Percentiles rank a stretch among this genome's conserved stretches.
Evolutionary conservation across 2,329 filamentous ascomycete genomes (phyloP).

Genomic region (Cladosporium halotolerans): DNA sequence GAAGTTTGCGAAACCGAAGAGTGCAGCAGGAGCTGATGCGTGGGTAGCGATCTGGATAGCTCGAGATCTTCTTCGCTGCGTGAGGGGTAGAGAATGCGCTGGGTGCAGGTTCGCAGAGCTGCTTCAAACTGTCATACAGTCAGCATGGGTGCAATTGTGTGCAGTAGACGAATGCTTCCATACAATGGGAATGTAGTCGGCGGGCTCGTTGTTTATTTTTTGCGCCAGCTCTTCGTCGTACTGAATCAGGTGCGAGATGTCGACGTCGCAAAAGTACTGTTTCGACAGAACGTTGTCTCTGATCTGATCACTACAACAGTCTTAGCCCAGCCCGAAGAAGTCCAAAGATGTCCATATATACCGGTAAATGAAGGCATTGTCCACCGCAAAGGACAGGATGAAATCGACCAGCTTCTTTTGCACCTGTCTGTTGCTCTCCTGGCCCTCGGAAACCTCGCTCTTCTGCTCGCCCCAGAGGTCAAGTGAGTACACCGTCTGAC

Average conservation of each 20-base stretch:
- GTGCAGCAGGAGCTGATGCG: constrained; percentile 91
- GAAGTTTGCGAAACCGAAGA: constrained; percentile 86
- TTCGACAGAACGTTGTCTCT: constrained; percentile 91
- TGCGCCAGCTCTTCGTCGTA: constrained; percentile 95
- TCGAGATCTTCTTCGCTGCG: constrained; percentile 56
- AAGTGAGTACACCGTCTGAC: constrained; percentile 77
- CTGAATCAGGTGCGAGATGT: constrained; percentile 90
- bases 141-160: constrained; percentile 17
- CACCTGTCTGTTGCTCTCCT: constrained; percentile 44
- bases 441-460: constrained; percentile 19
- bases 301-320: constrained; percentile 69
- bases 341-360: constrained; percentile 32
- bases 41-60: constrained; percentile 46
- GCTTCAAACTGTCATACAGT: constrained; percentile 66
- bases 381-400: constrained; percentile 85
- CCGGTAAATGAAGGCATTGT: constrained; percentile 94
- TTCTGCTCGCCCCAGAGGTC: constrained; percentile 60
- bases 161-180: constrained; percentile 22
- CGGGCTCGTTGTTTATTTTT: constrained; percentile 79
- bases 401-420: constrained; percentile 82
- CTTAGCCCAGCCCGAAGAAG: constrained; percentile 27
- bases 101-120: constrained; percentile 84
- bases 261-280: constrained; percentile 92
- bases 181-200: constrained; percentile 87
- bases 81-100: constrained; percentile 84